Base-by-base conservation (phyloP, 495 filamentous ascomycete genomes). In the Talaromyces trachyspermus region DNA sequence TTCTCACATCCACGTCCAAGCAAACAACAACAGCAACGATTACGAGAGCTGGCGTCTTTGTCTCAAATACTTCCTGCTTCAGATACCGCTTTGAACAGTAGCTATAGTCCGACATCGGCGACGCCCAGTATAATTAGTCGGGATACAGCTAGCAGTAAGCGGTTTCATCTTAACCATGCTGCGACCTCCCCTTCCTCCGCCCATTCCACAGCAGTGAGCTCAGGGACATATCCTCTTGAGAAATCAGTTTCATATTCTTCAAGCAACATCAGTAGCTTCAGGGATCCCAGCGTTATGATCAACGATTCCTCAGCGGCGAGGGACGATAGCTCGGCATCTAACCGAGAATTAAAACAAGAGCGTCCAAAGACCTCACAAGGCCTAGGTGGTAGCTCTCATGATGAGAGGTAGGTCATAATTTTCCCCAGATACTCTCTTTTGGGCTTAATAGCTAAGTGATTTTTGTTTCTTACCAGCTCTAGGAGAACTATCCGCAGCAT, bases 1-100 rank as follows among this genome's bases (percentile, higher is more conserved):
- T 83, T 98, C 62, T 86, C 83, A 20, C 86, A 89, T 53, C 89
- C 94, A 58, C 78, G 86, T 7, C 88, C 88, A 0, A 83, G 69
- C 49, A 87, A 81, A 48, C 79, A 83, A 24, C 85, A 89, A 57
- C 83, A 86, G 51, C 86, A 76, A 57, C 81, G 86, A 39, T 75
- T 90, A 37, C 78, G 89, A 15, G 89, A 96, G 58, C 74, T 92
- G 41, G 88, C 86, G 5, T 74, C 66, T 23, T 69, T 69, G 2
- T 66, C 66, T 4, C 65, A 70, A 32, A 54, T 78, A 5, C 56
- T 80, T n/a, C 44, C 63, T 3, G 72, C 60, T 30, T 76, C 72
- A 6, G 81, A 74, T 53, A 83, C 70, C 32, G 10, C 62, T 2
- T 42, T 57, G 12, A 63, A 61, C 20, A 61, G 55, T 15, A 48